These are phyloP conservation scores for Salix koriyanagi DNA, from an alignment of 345 rosid genomes.

Conservation along the genomic window DNA sequence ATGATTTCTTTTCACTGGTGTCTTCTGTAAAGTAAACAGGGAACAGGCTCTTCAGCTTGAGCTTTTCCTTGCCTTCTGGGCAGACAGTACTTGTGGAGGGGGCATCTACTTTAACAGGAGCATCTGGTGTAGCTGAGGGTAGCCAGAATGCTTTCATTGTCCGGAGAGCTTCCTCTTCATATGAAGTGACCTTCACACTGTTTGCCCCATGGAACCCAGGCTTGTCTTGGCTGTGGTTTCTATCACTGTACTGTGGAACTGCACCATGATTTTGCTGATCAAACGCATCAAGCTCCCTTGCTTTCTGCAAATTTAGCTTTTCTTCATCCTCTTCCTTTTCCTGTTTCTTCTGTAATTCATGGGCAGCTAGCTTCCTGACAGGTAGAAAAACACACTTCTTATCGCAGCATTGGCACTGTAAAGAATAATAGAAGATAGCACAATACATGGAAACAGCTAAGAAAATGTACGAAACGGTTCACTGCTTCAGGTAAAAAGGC, in stretches of 20 bases:
- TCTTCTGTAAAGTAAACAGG: slow-evolving; percentile 69
- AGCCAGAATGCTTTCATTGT: slow-evolving; percentile 99
- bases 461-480: too few relatives aligned
- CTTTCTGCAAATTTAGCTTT: slow-evolving; percentile 57
- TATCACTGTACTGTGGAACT: slow-evolving; percentile 73
- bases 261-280: slow-evolving; percentile 98
- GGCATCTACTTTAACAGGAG: slow-evolving; percentile 64
- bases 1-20: slow-evolving; percentile 44
- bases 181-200: slow-evolving; percentile 85
- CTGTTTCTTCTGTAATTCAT: slow-evolving; percentile 60
- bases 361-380: slow-evolving; percentile 71
- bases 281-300: slow-evolving; percentile 83
- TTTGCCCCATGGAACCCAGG: slow-evolving; percentile 92
- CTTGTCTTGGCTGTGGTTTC: slow-evolving; percentile 63
- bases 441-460: neutral
- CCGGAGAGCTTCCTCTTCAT: slow-evolving; percentile 89
- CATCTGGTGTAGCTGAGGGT: slow-evolving; percentile 98
- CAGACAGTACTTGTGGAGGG: slow-evolving; percentile 66
- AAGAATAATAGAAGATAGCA: neutral
- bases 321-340: slow-evolving; percentile 88
- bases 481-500: neutral
- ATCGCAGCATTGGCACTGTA: neutral
- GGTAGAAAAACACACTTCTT: slow-evolving; percentile 4
- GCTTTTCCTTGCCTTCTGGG: slow-evolving; percentile 90
- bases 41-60: slow-evolving; percentile 80